Conservation (phyloP, 257 asterid species). For the Knoxia roxburghii region DNA sequence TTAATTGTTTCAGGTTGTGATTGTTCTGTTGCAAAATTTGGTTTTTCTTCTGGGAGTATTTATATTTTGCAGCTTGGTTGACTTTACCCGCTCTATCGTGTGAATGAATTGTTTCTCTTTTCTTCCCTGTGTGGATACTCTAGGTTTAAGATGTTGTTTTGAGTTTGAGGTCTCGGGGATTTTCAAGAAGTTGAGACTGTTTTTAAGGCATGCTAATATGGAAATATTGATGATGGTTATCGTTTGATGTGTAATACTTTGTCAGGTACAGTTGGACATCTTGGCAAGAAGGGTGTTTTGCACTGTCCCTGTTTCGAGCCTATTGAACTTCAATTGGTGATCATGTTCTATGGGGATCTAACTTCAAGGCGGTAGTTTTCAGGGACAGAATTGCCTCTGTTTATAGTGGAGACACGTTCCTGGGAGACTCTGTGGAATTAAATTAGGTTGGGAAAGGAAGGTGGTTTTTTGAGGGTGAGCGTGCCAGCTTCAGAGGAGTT, state of each 20-base stretch:
- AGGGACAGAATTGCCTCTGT: not conserved
- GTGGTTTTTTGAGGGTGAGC: conserved; percentile 23
- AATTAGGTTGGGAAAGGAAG: conserved; percentile 24
- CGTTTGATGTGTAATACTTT: not conserved
- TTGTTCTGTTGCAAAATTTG: not conserved
- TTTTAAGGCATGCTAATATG: not conserved
- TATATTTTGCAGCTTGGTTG: not conserved
- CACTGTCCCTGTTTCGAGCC: not conserved
- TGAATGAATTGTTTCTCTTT: not conserved
- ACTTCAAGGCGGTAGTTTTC: not conserved
- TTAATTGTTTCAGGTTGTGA: not conserved
- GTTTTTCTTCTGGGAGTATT: not conserved
- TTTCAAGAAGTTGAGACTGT: not conserved
- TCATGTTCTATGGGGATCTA: conserved; percentile 7
- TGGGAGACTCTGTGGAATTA: conserved; percentile 19
- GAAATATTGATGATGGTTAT: not conserved
- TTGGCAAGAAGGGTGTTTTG: not conserved
- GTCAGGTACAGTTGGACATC: conserved; percentile 1
- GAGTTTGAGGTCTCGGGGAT: not conserved
- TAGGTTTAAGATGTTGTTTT: not conserved
- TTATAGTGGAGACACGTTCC: not conserved
- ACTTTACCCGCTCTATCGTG: not conserved
- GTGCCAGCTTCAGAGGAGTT: conserved; percentile 17
- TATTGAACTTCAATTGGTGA: not conserved
- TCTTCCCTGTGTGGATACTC: not conserved